Conservation (phyloP, 2,329 filamentous ascomycete species). For the Xylariaceae sp. region DNA sequence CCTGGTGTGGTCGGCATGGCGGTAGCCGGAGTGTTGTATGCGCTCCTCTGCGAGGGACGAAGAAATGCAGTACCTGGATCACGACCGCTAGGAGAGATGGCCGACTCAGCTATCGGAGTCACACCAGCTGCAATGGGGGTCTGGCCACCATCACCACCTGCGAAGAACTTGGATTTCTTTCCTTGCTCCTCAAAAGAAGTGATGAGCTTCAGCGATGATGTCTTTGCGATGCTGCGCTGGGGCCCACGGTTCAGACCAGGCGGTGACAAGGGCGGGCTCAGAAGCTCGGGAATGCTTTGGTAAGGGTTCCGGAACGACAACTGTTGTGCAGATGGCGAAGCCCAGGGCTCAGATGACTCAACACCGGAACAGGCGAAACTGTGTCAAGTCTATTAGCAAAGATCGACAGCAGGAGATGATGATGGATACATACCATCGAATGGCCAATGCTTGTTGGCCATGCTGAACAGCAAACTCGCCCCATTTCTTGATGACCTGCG, state of each 20-base stretch:
- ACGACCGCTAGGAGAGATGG: conserved; percentile 64
- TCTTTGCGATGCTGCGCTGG: conserved; percentile 66
- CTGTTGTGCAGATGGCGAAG: conserved; percentile 71
- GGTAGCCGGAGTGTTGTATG: conserved; percentile 65
- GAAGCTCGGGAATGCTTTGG: conserved; percentile 54
- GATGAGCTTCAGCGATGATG: conserved; percentile 82
- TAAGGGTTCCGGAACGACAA: conserved; percentile 51
- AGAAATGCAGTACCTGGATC: conserved; percentile 65
- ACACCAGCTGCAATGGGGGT: conserved; percentile 80
- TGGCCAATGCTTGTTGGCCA: conserved; percentile 83
- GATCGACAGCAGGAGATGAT: background rate
- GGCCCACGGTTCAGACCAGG: conserved; percentile 59
- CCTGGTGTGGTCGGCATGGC: conserved; percentile 59
- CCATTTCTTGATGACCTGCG: conserved; percentile 87
- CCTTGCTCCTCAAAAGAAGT: conserved; percentile 73
- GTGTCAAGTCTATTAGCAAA: conserved; percentile 10
- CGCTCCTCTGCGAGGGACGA: conserved; percentile 62
- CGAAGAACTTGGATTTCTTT: conserved; percentile 62
- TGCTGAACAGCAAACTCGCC: conserved; percentile 86
- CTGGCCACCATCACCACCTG: conserved; percentile 49
- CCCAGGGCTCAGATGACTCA: conserved; percentile 83
- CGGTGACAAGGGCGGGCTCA: conserved; percentile 71
- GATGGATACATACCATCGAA: conserved; percentile 58
- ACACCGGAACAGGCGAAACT: conserved; percentile 84
- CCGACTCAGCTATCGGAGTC: conserved; percentile 82